phyloP scores from a whole-genome alignment of 73 alveolate genomes.

The Diophrys appendiculata region DNA sequence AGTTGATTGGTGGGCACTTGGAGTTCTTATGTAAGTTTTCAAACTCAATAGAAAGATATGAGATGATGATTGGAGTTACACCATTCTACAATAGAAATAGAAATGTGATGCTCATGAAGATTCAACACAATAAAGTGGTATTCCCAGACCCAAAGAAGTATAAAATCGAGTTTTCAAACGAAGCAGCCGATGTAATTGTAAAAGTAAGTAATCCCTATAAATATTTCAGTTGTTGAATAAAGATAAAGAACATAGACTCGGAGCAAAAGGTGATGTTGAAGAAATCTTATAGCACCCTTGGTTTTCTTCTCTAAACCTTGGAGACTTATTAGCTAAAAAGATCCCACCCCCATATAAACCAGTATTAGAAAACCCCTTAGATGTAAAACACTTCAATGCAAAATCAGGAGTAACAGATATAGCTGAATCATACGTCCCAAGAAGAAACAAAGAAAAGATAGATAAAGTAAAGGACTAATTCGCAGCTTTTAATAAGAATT shows the following conservation, averaged over 20 bases:
- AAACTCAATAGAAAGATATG: conserved; percentile 59
- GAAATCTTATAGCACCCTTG: conserved; percentile 82
- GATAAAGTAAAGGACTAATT: conserved; percentile 45
- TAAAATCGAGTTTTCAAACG: conserved; percentile 52
- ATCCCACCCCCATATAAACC: conserved; percentile 59
- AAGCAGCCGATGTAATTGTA: conserved; percentile 40
- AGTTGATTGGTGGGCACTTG: conserved; percentile 98
- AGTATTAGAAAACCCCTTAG: conserved; percentile 9
- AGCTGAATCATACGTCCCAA: conserved; percentile 12
- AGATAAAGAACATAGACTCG: conserved; percentile 76
- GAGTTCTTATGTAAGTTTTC: conserved; percentile 57
- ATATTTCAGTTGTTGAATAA: conserved; percentile 48
- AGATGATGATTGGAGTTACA: conserved; percentile 91
- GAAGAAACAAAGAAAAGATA: conserved; percentile 29
- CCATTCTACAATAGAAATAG: conserved; percentile 93
- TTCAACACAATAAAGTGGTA: conserved; percentile 41
- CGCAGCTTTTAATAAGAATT: conserved; percentile 28
- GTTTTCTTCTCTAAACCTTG: conserved; percentile 63
- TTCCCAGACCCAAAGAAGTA: conserved; percentile 65
- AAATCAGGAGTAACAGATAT: conserved; percentile 20
- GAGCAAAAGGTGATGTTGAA: conserved; percentile 71
- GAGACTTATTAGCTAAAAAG: conserved; percentile 20
- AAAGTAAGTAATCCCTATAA: neutral
- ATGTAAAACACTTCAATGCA: conserved; percentile 44
- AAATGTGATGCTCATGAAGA: conserved; percentile 67